phyloP scores from a whole-genome alignment of 2,329 filamentous ascomycete genomes.

The Venturia pyrina region DNA sequence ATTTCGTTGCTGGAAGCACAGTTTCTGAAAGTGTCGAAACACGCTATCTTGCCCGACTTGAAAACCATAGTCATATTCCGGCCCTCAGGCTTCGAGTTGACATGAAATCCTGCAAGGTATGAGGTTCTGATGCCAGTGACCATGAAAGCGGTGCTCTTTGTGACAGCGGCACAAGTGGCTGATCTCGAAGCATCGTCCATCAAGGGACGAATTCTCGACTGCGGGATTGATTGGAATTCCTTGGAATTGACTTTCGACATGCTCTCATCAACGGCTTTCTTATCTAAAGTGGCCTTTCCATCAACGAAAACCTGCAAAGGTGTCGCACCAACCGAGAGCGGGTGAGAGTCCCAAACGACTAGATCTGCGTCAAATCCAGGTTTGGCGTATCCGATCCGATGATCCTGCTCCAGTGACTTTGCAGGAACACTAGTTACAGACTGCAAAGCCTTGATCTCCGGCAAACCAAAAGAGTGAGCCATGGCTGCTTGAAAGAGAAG shows the following conservation, averaged over 20 bases:
- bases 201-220: constrained; percentile 16
- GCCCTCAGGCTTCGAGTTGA: neutral
- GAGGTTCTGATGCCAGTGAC: constrained; percentile 8
- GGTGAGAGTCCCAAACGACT: constrained; percentile 35
- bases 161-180: neutral
- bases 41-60: constrained; percentile 3
- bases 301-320: constrained; percentile 35
- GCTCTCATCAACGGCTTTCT: neutral
- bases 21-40: neutral
- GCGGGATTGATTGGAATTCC: constrained; percentile 14
- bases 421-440: constrained; percentile 31
- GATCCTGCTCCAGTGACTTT: constrained; percentile 29
- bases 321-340: constrained; percentile 28
- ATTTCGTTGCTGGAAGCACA: constrained; percentile 21
- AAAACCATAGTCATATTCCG: constrained; percentile 3
- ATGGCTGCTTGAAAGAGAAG: constrained; percentile 50
- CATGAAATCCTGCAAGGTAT: neutral
- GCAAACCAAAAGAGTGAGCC: constrained; percentile 31
- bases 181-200: constrained; percentile 26
- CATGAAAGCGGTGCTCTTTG: neutral
- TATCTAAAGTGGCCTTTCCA: constrained; percentile 41
- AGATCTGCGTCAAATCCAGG: constrained; percentile 32
- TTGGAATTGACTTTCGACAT: constrained; percentile 8
- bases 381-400: constrained; percentile 32
- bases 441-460: constrained; percentile 31